phyloP scores from a whole-genome alignment of 371 early-diverging fungal species.

The Mortierella polycephala region DNA sequence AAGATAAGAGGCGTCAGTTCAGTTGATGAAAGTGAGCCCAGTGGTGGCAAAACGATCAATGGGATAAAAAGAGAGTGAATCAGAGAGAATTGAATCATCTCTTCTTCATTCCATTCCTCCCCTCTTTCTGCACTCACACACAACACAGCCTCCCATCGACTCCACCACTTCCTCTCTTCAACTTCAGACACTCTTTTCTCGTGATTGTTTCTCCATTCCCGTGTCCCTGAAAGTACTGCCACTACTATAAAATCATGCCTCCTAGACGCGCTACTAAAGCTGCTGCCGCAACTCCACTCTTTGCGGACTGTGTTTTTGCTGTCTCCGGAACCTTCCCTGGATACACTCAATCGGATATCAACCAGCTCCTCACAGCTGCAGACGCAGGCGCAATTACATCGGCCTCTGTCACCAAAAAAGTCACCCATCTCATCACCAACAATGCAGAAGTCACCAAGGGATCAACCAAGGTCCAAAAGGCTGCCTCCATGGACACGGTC shows the following conservation, averaged over 20 bases:
- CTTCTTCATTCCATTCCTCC: too few species aligned
- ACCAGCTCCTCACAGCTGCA: background rate
- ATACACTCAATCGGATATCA: slow-evolving; percentile 22
- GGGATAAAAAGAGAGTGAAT: too few species aligned
- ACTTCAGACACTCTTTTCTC: too few species aligned
- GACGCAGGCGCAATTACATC: slow-evolving; percentile 21
- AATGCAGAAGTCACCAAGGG: slow-evolving; percentile 30
- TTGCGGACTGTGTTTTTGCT: slow-evolving; percentile 29
- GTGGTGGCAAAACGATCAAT: too few species aligned
- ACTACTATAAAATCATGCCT: slow-evolving; percentile 24
- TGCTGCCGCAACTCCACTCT: slow-evolving; percentile 20
- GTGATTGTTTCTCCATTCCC: too few species aligned
- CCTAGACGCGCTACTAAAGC: slow-evolving; percentile 38
- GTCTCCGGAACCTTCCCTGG: slow-evolving; percentile 18
- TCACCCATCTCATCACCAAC: slow-evolving; percentile 55
- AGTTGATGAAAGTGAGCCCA: too few species aligned
- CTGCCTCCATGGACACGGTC: slow-evolving; percentile 28
- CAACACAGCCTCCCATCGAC: too few species aligned
- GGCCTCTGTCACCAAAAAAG: slow-evolving; percentile 24
- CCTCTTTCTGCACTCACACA: too few species aligned
- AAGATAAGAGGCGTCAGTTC: too few species aligned
- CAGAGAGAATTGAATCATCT: too few species aligned
- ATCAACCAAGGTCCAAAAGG: slow-evolving; percentile 39
- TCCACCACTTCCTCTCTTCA: too few species aligned
- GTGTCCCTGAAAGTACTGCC: too few species aligned